Percentiles rank a stretch among this genome's conserved stretches.
Conservation (phyloP, 805 yeast genomes). For the Metschnikowia kunwiensis region DNA sequence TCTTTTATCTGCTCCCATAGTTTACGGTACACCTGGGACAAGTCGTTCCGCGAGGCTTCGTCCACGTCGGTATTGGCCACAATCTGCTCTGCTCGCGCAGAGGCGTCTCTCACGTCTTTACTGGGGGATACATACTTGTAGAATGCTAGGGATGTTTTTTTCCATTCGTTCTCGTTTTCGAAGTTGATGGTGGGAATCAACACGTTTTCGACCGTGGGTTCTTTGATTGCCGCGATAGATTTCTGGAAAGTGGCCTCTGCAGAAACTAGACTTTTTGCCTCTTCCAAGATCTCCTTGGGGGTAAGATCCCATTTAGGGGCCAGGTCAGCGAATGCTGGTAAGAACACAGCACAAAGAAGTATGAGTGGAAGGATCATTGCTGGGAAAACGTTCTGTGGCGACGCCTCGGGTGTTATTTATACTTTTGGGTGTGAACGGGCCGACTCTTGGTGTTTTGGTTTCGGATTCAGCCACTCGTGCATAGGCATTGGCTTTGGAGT, state of each 20-base stretch:
- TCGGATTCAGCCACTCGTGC: too few relatives aligned
- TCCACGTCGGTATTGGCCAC: too few relatives aligned
- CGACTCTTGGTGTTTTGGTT: too few relatives aligned
- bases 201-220: conserved; percentile 55
- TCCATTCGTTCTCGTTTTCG: conserved; percentile 47
- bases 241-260: conserved; percentile 54
- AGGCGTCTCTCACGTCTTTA: conserved; percentile 64
- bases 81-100: conserved; percentile 57
- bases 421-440: too few relatives aligned
- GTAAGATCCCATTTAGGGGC: conserved; percentile 58
- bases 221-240: conserved; percentile 44
- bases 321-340: background rate
- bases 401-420: too few relatives aligned
- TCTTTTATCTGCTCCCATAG: conserved; percentile 40
- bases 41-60: conserved; percentile 64
- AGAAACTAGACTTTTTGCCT: conserved; percentile 38
- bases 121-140: conserved; percentile 67
- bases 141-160: conserved; percentile 54
- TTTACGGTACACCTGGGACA: conserved; percentile 56
- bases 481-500: too few relatives aligned
- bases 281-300: conserved; percentile 45
- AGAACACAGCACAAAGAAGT: too few relatives aligned
- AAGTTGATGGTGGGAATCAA: conserved; percentile 52
- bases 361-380: too few relatives aligned
- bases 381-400: too few relatives aligned